Conservation (phyloP, 192 early-diverging fungal species). For the Rhizophlyctis rosea region DNA sequence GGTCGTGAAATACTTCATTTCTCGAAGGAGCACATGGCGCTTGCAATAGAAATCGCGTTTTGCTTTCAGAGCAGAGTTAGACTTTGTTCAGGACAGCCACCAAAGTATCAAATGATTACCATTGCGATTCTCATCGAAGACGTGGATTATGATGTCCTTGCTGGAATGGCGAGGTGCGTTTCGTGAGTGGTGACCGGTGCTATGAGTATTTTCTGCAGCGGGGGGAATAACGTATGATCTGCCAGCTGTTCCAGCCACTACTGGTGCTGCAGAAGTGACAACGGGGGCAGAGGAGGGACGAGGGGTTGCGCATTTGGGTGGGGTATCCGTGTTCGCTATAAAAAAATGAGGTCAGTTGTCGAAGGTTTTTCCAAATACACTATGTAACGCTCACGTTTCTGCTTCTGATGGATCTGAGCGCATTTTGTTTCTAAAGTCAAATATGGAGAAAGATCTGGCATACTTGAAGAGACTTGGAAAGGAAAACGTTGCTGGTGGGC, state of each 20-base stretch:
- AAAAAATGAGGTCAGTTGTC: background rate
- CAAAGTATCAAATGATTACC: constrained; percentile 15
- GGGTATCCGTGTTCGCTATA: background rate
- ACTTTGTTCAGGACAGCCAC: background rate
- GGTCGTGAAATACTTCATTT: constrained; percentile 52
- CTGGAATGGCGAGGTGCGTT: background rate
- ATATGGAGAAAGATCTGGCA: constrained; percentile 1
- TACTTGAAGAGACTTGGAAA: too few relatives aligned
- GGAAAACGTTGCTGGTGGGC: too few relatives aligned
- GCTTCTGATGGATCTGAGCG: constrained; percentile 8
- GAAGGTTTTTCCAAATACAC: background rate
- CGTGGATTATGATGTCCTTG: constrained; percentile 47
- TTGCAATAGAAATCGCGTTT: constrained; percentile 54
- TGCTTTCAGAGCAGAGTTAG: constrained; percentile 13
- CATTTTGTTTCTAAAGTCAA: constrained; percentile 1
- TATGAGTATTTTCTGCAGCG: background rate
- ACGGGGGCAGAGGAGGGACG: background rate
- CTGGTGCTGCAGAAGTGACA: background rate
- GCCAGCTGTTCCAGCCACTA: background rate
- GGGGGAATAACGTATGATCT: background rate
- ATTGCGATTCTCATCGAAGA: constrained; percentile 51
- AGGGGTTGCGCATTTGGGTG: background rate
- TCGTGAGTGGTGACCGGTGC: background rate
- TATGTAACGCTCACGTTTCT: background rate
- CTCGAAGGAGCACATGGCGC: constrained; percentile 32